Base-by-base conservation (phyloP, 2,329 filamentous ascomycete species). In the Neoarthrinium moseri region DNA sequence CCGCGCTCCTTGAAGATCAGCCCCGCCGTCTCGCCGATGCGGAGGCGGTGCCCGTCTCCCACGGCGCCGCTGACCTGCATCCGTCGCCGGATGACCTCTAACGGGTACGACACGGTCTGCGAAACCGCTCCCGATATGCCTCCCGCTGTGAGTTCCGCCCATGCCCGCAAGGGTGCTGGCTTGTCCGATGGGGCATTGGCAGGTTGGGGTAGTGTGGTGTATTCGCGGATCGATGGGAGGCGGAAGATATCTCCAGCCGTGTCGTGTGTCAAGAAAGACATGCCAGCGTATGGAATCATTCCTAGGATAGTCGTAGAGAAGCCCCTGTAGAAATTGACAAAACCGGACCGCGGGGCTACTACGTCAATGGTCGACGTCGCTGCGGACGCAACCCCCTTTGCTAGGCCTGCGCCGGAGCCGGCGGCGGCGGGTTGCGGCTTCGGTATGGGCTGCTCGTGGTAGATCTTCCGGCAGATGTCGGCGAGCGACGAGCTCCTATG, bases 31-130 rank as follows among this genome's bases (percentile, higher is more conserved):
- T 97, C 92, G 13, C 73, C 71, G 52, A 99, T 89, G 41, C 83
- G 76, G 36, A 96, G 68, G 36, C 88, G 75, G 57, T 83, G 89
- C 0, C 92, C 91, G 63, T 97, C 91, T 2, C 94, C 94, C 1
- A 97, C 90, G 0, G 92, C 91, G 10, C 92, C 94, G 38, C 90
- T 89, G 12, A 99, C 94, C 65, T 99, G 94, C 92, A 99, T 97
- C 38, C 94, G 79, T 52, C 94, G 79, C 49, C 94, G 77, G 48
- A 97, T 87, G 13, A 99, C 89, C 66, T 99, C 94, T 3, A 99
- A 75, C 5, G 94, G 94, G 65, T 99, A 99, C 13, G 91, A 95
- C 0, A 86, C 82, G 0, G 92, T 96, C 67, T 99, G 94, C 6
- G 90, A 91, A 2, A 96, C 83, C 49, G 96, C 73, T 2, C 94